Percentiles rank a stretch among this genome's conserved stretches.
phyloP scores from a whole-genome alignment of 495 filamentous ascomycete genomes.

The Annulohypoxylon moriforme region DNA sequence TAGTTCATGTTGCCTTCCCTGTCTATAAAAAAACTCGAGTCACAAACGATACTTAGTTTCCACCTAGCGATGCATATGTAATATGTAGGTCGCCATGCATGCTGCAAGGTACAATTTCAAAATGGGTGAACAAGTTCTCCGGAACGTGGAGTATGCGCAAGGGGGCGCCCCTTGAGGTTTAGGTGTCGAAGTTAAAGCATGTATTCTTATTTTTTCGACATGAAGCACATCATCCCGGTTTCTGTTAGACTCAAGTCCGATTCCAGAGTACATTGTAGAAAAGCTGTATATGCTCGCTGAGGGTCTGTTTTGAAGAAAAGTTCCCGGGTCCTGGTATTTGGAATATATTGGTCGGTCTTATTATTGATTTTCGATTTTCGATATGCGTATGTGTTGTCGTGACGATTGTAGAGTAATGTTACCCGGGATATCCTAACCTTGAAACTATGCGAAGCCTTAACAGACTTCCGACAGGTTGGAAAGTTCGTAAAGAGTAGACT shows the following conservation, averaged over 20 bases:
- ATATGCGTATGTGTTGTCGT: background rate
- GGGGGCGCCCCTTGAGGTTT: slow-evolving; percentile 24
- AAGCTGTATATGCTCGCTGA: background rate
- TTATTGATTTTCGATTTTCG: slow-evolving; percentile 15
- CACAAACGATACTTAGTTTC: slow-evolving; percentile 10
- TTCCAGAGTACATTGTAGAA: too few species aligned
- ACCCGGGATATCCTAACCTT: slow-evolving; percentile 10
- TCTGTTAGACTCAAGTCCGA: slow-evolving; percentile 10
- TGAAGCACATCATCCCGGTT: slow-evolving; percentile 22
- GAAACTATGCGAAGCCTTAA: background rate
- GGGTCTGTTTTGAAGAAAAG: background rate
- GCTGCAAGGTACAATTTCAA: slow-evolving; percentile 42
- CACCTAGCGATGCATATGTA: slow-evolving; percentile 29
- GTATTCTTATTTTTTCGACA: slow-evolving; percentile 12
- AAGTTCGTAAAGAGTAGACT: slow-evolving; percentile 6
- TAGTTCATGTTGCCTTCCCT: background rate
- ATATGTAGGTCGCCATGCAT: slow-evolving; percentile 40
- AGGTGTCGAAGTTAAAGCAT: slow-evolving; percentile 22
- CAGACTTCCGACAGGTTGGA: slow-evolving; percentile 5
- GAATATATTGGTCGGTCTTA: slow-evolving; percentile 3
- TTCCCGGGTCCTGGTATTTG: slow-evolving; percentile 9
- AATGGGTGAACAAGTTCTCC: slow-evolving; percentile 25
- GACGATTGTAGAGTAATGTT: background rate
- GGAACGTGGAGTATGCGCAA: slow-evolving; percentile 19
- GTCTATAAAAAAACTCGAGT: background rate